These are phyloP conservation scores for Sarocladiaceae sp. DNA, from an alignment of 2,329 filamentous ascomycete genomes.

Conservation along the genomic window DNA sequence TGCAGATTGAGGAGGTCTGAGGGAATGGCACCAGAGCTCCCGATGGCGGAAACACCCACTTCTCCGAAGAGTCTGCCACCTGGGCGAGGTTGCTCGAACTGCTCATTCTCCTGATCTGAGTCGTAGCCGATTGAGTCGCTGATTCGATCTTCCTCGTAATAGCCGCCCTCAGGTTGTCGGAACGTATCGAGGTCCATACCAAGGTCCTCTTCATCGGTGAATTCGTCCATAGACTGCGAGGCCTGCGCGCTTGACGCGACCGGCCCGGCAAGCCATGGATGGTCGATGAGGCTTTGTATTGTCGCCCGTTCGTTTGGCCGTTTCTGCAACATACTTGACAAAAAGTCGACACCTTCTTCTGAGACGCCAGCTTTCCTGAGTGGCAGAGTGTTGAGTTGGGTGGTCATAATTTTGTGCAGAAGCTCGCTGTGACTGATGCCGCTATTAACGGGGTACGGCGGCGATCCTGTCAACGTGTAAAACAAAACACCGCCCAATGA, in stretches of 20 bases:
- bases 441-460: conserved; percentile 74
- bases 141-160: conserved; percentile 30
- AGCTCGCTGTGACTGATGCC: conserved; percentile 74
- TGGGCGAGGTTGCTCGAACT: conserved; percentile 11
- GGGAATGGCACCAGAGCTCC: conserved; percentile 45
- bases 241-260: conserved; percentile 21
- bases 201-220: conserved; percentile 53
- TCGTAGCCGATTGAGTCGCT: conserved; percentile 51
- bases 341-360: conserved; percentile 62
- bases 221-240: conserved; percentile 52
- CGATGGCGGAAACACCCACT: conserved; percentile 45
- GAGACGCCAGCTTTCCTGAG: conserved; percentile 57
- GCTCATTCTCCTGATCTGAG: conserved; percentile 72
- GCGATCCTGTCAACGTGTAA: conserved; percentile 70
- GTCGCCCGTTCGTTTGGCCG: conserved; percentile 72
- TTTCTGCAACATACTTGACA: conserved; percentile 73
- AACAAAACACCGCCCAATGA: conserved; percentile 90
- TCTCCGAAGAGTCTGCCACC: conserved; percentile 46
- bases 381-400: conserved; percentile 58
- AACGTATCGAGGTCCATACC: conserved; percentile 34
- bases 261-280: conserved; percentile 61
- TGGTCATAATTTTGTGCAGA: conserved; percentile 80
- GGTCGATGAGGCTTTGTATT: conserved; percentile 60
- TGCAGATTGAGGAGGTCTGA: conserved; percentile 43
- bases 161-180: conserved; percentile 16